Evolutionary conservation across 371 early-diverging fungal genomes (phyloP), one percentile per base, ranked within the genome.

Genomic region (Mucor plumbeus): DNA sequence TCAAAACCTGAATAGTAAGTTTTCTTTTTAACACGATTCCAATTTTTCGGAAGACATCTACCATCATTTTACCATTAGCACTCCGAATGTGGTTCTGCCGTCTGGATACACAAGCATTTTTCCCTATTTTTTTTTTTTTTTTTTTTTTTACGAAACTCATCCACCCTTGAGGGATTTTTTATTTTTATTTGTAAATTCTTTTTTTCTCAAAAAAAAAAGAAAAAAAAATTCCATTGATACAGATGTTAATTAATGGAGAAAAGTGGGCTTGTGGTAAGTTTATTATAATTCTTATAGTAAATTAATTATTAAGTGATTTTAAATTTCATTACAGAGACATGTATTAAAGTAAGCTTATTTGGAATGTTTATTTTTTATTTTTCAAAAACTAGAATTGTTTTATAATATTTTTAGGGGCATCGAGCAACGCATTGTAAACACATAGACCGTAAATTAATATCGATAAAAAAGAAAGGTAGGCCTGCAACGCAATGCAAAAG

Each of bases 401-500:
- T 36, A 3, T 14, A 19, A 53, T 80, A 3, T 26, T 26, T 26
- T 26, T 26, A 88, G 76, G 90, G 90, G 26, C 90, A 90, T 61
- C 81, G 90, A 38, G 86, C 89, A 36, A 82, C 87, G 13, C 78
- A 76, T 48, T 90, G 90, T 64, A 74, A 74, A 41, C 90, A 90
- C 65, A 65, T 60, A 4, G 86, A 90, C 63, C 88, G 94, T 35
- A 83, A 82, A 47, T 76, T 92, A 38, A 71, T 87, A 35, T 85
- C 84, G 64, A 89, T 94, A 48, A 84, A 90, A 64, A 87, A 85
- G 73, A 92, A 91, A 75, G 94, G 94, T 50, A 85, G 94, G 17
- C 94, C 94, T 15, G 80, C 88, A 17, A 90, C 91, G n/a, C 94
- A 94, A 70, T 94, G 94, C 69, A 71, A 75, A 39, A 85, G 85